Percentiles rank a stretch among this genome's conserved stretches.
Conservation (phyloP, 345 rosid genomes). For the Brassica incana region DNA sequence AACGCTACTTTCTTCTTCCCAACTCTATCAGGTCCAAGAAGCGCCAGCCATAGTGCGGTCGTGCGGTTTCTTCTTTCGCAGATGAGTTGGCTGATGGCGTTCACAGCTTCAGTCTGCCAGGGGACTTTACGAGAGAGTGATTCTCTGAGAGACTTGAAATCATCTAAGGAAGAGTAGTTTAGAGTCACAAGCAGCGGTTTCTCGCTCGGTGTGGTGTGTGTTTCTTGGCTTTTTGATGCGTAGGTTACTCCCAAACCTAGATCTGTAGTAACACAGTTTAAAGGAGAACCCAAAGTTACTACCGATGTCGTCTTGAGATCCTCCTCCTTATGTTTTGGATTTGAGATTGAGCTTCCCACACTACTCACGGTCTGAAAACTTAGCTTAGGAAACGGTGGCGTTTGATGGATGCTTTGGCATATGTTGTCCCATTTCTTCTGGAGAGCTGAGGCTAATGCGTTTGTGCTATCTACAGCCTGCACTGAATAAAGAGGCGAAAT, state of each 20-base stretch:
- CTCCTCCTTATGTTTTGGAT: constrained; percentile 29
- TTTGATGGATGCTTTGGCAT: constrained; percentile 57
- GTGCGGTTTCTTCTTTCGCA: constrained; percentile 30
- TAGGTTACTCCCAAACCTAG: constrained; percentile 56
- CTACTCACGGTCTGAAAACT: constrained; percentile 25
- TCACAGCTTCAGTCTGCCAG: constrained; percentile 70
- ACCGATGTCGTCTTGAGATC: constrained; percentile 26
- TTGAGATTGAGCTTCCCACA: constrained; percentile 24
- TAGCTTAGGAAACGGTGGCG: constrained; percentile 36
- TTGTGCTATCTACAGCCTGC: constrained; percentile 54
- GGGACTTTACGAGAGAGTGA: constrained; percentile 51
- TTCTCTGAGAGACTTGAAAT: constrained; percentile 51
- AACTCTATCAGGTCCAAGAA: constrained; percentile 67
- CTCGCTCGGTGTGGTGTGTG: constrained; percentile 22
- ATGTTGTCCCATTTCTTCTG: constrained; percentile 61
- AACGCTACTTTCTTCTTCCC: constrained; percentile 66
- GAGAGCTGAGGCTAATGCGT: constrained; percentile 41
- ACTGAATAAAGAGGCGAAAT: constrained; percentile 45
- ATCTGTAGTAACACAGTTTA: constrained; percentile 57
- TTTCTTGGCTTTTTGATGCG: constrained; percentile 43
- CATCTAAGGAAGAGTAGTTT: constrained; percentile 37
- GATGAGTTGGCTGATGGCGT: constrained; percentile 50
- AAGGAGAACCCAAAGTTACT: constrained; percentile 24
- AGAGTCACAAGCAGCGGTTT: constrained; percentile 7
- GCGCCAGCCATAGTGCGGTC: constrained; percentile 48